These are phyloP conservation scores for Alternaria dauci DNA, from an alignment of 2,329 filamentous ascomycete genomes.

Conservation along the genomic window DNA sequence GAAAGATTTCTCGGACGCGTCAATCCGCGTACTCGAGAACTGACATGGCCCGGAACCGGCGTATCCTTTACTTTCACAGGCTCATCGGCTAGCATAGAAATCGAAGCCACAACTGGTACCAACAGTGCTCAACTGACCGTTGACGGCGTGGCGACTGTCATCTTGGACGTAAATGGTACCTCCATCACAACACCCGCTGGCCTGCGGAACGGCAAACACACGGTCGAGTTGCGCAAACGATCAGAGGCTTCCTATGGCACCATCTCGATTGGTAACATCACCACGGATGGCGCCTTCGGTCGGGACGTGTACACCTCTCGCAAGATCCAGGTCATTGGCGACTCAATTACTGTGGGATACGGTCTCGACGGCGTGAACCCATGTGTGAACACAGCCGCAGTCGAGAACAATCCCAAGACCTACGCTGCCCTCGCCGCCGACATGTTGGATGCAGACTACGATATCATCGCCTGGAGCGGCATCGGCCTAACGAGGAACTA, in stretches of 20 bases:
- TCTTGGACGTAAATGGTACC: slow-evolving; percentile 41
- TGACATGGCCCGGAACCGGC: slow-evolving; percentile 58
- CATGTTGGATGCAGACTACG: slow-evolving; percentile 55
- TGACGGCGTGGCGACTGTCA: slow-evolving; percentile 38
- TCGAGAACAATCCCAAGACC: slow-evolving; percentile 54
- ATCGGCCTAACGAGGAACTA: slow-evolving; percentile 57
- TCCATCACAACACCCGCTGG: slow-evolving; percentile 41
- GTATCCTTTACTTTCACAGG: slow-evolving; percentile 55
- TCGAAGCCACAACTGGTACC: slow-evolving; percentile 43
- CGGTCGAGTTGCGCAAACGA: slow-evolving; percentile 51
- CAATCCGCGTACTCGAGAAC: slow-evolving; percentile 54
- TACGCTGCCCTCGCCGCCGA: slow-evolving; percentile 56
- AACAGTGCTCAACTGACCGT: slow-evolving; percentile 49
- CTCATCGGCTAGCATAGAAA: slow-evolving; percentile 49
- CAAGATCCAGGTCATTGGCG: slow-evolving; percentile 57
- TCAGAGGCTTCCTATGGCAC: slow-evolving; percentile 51
- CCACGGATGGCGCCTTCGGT: slow-evolving; percentile 40
- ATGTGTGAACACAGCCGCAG: slow-evolving; percentile 52
- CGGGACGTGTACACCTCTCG: slow-evolving; percentile 34
- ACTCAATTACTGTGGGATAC: slow-evolving; percentile 58
- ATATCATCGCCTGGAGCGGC: slow-evolving; percentile 56
- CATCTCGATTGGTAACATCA: slow-evolving; percentile 41
- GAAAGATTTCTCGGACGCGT: slow-evolving; percentile 50
- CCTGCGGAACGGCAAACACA: slow-evolving; percentile 48
- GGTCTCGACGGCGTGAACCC: slow-evolving; percentile 54